These are phyloP conservation scores for Dothideomycetes sp. DNA, from an alignment of 2,329 filamentous ascomycete species.

Conservation along the genomic window DNA sequence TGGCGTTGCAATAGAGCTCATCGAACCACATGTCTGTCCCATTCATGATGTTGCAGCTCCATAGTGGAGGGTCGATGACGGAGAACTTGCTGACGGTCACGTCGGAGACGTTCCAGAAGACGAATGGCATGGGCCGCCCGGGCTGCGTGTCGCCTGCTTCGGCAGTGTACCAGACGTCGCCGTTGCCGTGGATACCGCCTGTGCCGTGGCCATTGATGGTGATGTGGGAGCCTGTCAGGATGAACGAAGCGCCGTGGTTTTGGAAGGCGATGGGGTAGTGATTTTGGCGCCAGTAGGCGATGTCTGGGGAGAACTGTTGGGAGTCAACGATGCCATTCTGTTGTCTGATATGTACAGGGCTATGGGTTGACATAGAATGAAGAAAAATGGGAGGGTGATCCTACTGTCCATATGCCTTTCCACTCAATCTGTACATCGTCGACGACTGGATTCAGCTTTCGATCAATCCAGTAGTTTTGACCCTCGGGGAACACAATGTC, in stretches of 20 bases:
- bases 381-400: no score
- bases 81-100: constrained; percentile 43
- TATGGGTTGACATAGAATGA: no score
- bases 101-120: constrained; percentile 47
- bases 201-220: constrained; percentile 41
- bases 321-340: constrained; percentile 1
- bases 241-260: constrained; percentile 44
- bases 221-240: constrained; percentile 40
- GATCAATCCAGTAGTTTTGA: constrained; percentile 40
- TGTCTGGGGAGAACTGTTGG: constrained; percentile 34
- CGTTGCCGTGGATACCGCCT: constrained; percentile 44
- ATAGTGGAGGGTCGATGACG: constrained; percentile 41
- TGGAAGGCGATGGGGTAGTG: constrained; percentile 44
- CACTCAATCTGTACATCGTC: constrained; percentile 41
- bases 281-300: constrained; percentile 43
- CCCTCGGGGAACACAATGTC: constrained; percentile 40
- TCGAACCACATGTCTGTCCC: constrained; percentile 42
- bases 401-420: constrained; percentile 40
- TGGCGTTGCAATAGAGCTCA: constrained; percentile 41
- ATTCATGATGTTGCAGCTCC: constrained; percentile 48
- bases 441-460: constrained; percentile 38
- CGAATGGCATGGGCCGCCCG: constrained; percentile 47
- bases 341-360: not conserved
- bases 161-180: constrained; percentile 42
- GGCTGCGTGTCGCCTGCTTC: constrained; percentile 36